phyloP scores from a whole-genome alignment of 345 rosid species.

The Lenwebbia sp. region DNA sequence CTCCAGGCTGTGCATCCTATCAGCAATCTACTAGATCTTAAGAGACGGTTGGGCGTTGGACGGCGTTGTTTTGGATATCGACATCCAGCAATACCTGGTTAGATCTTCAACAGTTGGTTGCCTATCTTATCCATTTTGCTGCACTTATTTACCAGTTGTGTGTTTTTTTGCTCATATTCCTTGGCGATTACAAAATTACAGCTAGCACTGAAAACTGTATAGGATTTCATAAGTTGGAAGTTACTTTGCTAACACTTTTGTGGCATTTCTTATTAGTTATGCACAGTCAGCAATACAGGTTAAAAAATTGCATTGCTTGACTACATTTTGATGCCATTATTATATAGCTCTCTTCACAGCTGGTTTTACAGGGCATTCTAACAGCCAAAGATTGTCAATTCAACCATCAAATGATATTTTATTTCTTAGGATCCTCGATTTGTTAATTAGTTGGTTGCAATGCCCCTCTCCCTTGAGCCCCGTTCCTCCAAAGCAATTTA shows the following conservation, averaged over 20 bases:
- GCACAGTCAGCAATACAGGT: background rate
- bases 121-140: background rate
- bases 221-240: background rate
- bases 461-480: background rate
- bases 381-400: background rate
- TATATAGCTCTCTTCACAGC: background rate
- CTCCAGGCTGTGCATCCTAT: conserved; percentile 93
- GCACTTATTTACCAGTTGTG: background rate
- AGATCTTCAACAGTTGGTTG: conserved; percentile 7
- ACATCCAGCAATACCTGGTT: conserved; percentile 90
- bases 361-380: background rate
- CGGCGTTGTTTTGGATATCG: conserved; percentile 88
- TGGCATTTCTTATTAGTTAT: background rate
- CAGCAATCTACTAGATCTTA: conserved; percentile 82
- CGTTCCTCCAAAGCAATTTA: background rate
- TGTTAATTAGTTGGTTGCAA: background rate
- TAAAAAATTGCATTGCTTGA: background rate
- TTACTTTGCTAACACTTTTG: background rate
- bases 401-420: background rate
- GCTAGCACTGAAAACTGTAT: background rate
- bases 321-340: background rate
- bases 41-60: conserved; percentile 78
- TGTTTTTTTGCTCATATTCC: background rate
- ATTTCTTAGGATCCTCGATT: background rate
- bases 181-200: background rate